A percentile compares a stretch with the other conserved stretches of the same genome.
These are phyloP conservation scores for Madurella fahalii DNA, from an alignment of 2,329 filamentous ascomycete species.

Conservation along the genomic window DNA sequence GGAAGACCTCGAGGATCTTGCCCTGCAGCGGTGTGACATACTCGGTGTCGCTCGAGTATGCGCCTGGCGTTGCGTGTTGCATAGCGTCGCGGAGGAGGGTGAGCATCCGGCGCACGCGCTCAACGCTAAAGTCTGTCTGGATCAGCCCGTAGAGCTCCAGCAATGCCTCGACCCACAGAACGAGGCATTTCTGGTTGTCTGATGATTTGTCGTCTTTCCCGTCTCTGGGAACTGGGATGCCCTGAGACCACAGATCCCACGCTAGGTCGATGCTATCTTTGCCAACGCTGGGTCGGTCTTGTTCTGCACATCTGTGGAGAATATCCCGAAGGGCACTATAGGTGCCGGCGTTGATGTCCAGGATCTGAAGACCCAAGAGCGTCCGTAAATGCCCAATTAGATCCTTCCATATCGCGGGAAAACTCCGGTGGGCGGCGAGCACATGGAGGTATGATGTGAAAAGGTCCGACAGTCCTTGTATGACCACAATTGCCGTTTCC, in stretches of 20 bases:
- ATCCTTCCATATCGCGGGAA: conserved; percentile 71
- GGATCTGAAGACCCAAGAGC: conserved; percentile 57
- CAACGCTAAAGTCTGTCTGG: conserved; percentile 56
- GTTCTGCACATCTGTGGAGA: conserved; percentile 48
- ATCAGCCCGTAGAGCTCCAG: conserved; percentile 75
- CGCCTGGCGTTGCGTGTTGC: conserved; percentile 61
- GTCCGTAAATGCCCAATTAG: conserved; percentile 65
- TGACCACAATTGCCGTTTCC: conserved; percentile 69
- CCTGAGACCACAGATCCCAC: conserved; percentile 67
- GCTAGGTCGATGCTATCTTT: conserved; percentile 54
- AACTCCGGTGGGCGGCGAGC: conserved; percentile 61
- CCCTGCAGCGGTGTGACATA: conserved; percentile 68
- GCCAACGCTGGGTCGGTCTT: conserved; percentile 42
- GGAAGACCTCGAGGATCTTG: conserved; percentile 63
- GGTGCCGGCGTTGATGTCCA: conserved; percentile 68
- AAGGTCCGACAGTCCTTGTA: conserved; percentile 68
- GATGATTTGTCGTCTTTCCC: conserved; percentile 41
- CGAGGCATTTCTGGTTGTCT: conserved; percentile 76
- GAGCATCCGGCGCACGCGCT: conserved; percentile 65
- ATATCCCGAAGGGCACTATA: conserved; percentile 65
- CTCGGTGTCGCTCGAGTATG: conserved; percentile 69
- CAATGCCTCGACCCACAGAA: conserved; percentile 76
- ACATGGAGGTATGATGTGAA: conserved; percentile 73
- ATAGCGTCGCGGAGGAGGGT: conserved; percentile 67
- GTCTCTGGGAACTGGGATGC: conserved; percentile 51